Evolutionary conservation across 2,329 filamentous ascomycete genomes (phyloP).

Genomic region (Westerdykella sp.): DNA sequence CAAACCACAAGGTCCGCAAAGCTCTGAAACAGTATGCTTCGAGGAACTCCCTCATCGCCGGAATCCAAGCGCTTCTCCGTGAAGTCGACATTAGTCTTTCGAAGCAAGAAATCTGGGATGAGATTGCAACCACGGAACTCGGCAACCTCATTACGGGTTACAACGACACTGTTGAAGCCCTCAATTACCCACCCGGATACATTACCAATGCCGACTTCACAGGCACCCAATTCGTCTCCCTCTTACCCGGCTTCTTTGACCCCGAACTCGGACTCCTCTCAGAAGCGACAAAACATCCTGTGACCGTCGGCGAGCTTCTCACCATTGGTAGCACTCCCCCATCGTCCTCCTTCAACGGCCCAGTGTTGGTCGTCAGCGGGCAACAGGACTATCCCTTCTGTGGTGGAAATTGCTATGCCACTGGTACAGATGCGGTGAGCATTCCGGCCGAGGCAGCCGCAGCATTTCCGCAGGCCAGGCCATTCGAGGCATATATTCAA

Average conservation of each 20-base stretch:
- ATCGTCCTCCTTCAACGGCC: slow-evolving; percentile 44
- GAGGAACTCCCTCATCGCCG: slow-evolving; percentile 8
- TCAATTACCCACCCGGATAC: slow-evolving; percentile 47
- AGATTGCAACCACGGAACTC: slow-evolving; percentile 25
- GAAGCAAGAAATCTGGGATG: slow-evolving; percentile 21
- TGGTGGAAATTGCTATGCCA: slow-evolving; percentile 53
- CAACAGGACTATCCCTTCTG: slow-evolving; percentile 51
- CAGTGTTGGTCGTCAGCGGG: slow-evolving; percentile 56
- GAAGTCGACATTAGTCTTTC: slow-evolving; percentile 10
- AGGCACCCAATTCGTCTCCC: slow-evolving; percentile 48
- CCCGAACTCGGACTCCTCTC: slow-evolving; percentile 45
- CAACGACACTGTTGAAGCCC: slow-evolving; percentile 18
- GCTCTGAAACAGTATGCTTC: slow-evolving; percentile 10
- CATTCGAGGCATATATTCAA: no score
- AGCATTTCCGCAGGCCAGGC: no score
- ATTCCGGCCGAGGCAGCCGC: no score
- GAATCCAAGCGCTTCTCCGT: slow-evolving; percentile 15
- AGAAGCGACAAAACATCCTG: slow-evolving; percentile 49
- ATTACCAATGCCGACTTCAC: slow-evolving; percentile 43
- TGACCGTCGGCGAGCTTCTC: slow-evolving; percentile 54
- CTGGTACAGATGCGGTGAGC: slow-evolving; percentile 6
- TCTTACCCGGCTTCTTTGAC: slow-evolving; percentile 50
- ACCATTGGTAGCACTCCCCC: slow-evolving; percentile 44
- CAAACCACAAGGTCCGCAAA: slow-evolving; percentile 8
- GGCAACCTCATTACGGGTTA: slow-evolving; percentile 24